phyloP scores from a whole-genome alignment of 257 asterid species.

The Capsicum rhomboideum region DNA sequence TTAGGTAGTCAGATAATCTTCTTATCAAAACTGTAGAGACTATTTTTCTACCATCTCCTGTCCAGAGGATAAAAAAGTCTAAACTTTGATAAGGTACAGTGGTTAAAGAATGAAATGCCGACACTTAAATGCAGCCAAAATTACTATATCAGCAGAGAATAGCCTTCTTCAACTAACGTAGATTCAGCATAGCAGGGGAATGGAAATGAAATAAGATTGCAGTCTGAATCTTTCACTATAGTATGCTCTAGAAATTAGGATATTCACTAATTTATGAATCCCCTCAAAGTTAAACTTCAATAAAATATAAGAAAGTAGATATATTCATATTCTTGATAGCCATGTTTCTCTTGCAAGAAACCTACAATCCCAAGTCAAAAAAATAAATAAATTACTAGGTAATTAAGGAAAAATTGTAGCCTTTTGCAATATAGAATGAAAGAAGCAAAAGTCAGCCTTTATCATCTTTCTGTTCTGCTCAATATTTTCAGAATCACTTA shows the following conservation, averaged over 20 bases:
- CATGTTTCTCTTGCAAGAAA: not conserved
- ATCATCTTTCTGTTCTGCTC: not conserved
- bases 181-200: not conserved
- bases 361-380: not conserved
- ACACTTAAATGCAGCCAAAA: not conserved
- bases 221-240: not conserved
- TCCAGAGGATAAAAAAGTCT: not conserved
- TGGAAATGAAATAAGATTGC: not conserved
- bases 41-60: not conserved
- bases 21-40: not conserved
- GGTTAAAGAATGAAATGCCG: not conserved
- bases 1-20: not conserved
- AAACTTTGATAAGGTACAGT: not conserved
- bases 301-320: not conserved
- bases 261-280: not conserved
- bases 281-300: not conserved
- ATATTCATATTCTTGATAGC: not conserved
- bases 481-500: not conserved
- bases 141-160: not conserved
- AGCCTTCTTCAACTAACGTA: not conserved
- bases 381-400: not conserved
- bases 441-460: not conserved
- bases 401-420: not conserved
- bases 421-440: not conserved
- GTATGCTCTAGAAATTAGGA: not conserved